phyloP scores from a whole-genome alignment of 495 filamentous ascomycete genomes.

The Penicillium alfredii region DNA sequence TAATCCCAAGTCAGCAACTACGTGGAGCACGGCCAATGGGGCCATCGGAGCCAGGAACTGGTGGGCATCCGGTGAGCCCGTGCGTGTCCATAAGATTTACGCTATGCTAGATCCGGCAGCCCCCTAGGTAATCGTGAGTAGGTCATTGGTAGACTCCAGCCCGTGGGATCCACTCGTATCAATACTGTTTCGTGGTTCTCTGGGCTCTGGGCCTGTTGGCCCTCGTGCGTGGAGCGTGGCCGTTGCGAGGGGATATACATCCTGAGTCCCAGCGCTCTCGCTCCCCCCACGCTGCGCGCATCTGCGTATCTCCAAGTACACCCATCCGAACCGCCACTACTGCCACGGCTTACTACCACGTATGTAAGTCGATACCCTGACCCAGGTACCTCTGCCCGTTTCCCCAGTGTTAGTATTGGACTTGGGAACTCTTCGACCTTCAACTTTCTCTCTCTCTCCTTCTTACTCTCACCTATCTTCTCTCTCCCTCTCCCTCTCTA shows the following conservation, averaged over 20 bases:
- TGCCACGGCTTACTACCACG: constrained; percentile 12
- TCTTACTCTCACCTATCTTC: constrained; percentile 8
- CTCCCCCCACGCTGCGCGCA: not conserved
- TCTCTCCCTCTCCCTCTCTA: constrained; percentile 4
- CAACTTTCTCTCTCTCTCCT: constrained; percentile 9
- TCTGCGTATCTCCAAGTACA: constrained; percentile 11
- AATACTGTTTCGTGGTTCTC: constrained; percentile 10
- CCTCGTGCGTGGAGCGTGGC: constrained; percentile 7
- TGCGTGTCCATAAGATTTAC: constrained; percentile 20
- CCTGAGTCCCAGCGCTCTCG: no score
- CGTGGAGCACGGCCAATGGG: constrained; percentile 11
- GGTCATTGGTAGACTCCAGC: constrained; percentile 9
- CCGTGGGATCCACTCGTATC: constrained; percentile 17
- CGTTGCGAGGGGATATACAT: not conserved
- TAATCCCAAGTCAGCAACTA: constrained; percentile 8
- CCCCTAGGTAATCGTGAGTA: constrained; percentile 18
- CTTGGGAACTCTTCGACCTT: constrained; percentile 1
- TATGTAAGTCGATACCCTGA: constrained; percentile 14
- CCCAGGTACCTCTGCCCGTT: constrained; percentile 18
- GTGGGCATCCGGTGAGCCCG: constrained; percentile 9
- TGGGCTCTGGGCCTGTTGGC: no score
- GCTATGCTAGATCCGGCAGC: constrained; percentile 19
- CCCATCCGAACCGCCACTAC: constrained; percentile 11
- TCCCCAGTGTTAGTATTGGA: no score
- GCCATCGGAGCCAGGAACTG: constrained; percentile 15